Conservation (phyloP, 192 early-diverging fungal species). For the Fimicolochytrium jonesii region DNA sequence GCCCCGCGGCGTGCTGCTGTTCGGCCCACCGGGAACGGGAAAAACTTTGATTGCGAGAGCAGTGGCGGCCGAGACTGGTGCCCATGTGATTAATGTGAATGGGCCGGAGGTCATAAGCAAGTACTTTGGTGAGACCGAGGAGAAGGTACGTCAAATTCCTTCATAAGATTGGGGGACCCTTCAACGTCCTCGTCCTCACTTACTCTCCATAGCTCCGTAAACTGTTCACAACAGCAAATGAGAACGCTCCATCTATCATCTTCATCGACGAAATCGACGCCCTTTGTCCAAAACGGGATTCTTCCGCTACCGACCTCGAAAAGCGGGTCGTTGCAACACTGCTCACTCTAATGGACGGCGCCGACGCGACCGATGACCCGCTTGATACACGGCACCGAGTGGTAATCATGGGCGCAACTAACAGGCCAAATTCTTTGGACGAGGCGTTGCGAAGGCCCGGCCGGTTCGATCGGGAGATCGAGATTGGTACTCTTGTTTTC, state of each 20-base stretch:
- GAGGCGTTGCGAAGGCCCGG: constrained; percentile 89
- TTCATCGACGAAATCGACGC: constrained; percentile 67
- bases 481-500: constrained; percentile 58
- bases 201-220: constrained; percentile 26
- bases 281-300: constrained; percentile 44
- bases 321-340: constrained; percentile 89
- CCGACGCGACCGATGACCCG: constrained; percentile 1
- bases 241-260: constrained; percentile 57
- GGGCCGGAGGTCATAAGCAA: constrained; percentile 87
- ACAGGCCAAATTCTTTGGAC: constrained; percentile 84
- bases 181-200: constrained; percentile 7
- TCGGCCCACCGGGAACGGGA: constrained; percentile 60
- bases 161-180: not conserved
- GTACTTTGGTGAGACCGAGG: constrained; percentile 93
- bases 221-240: constrained; percentile 51
- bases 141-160: constrained; percentile 48
- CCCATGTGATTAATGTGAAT: constrained; percentile 79
- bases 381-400: constrained; percentile 30
- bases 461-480: constrained; percentile 92
- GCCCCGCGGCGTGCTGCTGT: constrained; percentile 70
- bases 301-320: constrained; percentile 73
- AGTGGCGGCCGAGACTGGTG: constrained; percentile 51
- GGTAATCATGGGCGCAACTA: constrained; percentile 90
- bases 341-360: constrained; percentile 92
- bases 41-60: constrained; percentile 61